Percentiles rank a stretch among this genome's conserved stretches.
These are phyloP conservation scores for Suillus occidentalis DNA, from an alignment of 768 basidiomycete genomes.

Conservation along the genomic window DNA sequence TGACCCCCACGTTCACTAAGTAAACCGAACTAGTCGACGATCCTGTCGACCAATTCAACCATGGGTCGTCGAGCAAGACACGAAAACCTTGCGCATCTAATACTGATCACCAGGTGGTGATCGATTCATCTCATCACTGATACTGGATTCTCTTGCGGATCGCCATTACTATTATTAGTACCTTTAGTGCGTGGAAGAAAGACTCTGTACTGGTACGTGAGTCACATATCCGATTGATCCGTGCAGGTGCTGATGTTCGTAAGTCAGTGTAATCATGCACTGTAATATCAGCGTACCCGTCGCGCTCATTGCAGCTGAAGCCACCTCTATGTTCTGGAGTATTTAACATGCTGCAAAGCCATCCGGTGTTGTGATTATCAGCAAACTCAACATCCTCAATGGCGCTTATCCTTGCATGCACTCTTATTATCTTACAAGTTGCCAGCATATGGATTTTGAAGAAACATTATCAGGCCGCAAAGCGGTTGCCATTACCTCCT, in stretches of 20 bases:
- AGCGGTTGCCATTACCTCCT: conserved; percentile 20
- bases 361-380: background rate
- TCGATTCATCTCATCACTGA: too few relatives aligned
- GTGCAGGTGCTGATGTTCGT: background rate
- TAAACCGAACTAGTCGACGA: too few relatives aligned
- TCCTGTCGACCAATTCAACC: too few relatives aligned
- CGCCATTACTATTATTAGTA: background rate
- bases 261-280: background rate
- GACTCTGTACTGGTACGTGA: background rate
- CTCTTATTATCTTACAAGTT: background rate
- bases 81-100: too few relatives aligned
- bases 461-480: background rate
- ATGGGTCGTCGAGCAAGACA: too few relatives aligned
- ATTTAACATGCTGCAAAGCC: background rate
- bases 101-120: background rate
- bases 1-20: too few relatives aligned
- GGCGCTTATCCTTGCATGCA: background rate
- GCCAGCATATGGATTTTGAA: conserved; percentile 1
- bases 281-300: background rate
- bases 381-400: background rate
- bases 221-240: background rate
- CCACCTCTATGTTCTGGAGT: background rate
- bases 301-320: background rate
- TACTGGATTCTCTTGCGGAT: background rate
- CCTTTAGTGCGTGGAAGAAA: background rate